Percentiles rank a stretch among this genome's conserved stretches.
These are phyloP conservation scores for Bocquillonia castaneifolia DNA, from an alignment of 441 rosid genomes.

Conservation along the genomic window DNA sequence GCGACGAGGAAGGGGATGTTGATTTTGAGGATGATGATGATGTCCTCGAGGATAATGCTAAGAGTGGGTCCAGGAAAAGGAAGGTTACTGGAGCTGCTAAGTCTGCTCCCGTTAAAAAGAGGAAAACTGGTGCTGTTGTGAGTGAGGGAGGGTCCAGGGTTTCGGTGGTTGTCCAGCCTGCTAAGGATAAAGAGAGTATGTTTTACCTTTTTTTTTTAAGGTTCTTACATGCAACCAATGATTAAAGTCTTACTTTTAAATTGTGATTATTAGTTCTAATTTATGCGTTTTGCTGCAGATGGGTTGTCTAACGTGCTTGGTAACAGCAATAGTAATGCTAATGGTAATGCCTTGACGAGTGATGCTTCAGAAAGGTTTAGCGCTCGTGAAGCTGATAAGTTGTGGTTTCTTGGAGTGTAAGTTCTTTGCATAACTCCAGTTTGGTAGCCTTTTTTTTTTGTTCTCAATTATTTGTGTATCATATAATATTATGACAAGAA, in stretches of 20 bases:
- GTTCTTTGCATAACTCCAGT: constrained; percentile 28
- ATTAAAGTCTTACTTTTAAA: background rate
- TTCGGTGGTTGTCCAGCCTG: constrained; percentile 39
- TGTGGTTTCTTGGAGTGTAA: constrained; percentile 76
- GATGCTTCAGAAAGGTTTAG: constrained; percentile 68
- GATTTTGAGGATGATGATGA: constrained; percentile 52
- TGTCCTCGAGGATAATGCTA: constrained; percentile 30
- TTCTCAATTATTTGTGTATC: background rate
- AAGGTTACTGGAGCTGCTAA: constrained; percentile 39
- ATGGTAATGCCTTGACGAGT: constrained; percentile 39
- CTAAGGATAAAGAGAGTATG: constrained; percentile 44
- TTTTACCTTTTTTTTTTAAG: background rate
- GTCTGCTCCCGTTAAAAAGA: constrained; percentile 50
- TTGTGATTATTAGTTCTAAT: background rate
- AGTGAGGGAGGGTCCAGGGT: constrained; percentile 33
- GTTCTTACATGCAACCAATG: background rate
- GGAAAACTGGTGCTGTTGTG: constrained; percentile 28
- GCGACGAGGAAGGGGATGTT: constrained; percentile 50
- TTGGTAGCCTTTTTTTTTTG: background rate
- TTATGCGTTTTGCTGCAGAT: constrained; percentile 36
- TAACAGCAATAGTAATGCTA: no score
- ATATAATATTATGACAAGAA: background rate
- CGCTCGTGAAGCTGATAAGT: constrained; percentile 71
- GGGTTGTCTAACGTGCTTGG: constrained; percentile 38
- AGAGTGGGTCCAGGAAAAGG: constrained; percentile 43